Conservation (phyloP, 2,329 filamentous ascomycete species). For the Ophiostoma ips region DNA sequence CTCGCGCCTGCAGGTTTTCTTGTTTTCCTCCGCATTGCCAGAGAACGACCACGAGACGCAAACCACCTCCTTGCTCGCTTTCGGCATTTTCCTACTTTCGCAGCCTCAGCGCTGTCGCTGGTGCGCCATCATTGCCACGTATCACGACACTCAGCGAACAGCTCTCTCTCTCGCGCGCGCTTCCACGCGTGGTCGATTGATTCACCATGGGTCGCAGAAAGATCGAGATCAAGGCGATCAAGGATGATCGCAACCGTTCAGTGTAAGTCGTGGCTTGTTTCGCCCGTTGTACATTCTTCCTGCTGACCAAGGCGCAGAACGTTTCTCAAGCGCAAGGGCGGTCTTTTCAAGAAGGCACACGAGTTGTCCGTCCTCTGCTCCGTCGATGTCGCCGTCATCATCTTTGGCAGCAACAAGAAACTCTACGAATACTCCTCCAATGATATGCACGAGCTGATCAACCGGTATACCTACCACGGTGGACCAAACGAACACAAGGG, state of each 20-base stretch:
- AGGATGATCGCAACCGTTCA: constrained; percentile 93
- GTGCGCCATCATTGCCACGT: no score
- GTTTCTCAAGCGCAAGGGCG: constrained; percentile 96
- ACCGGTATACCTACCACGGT: constrained; percentile 83
- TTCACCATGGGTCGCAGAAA: constrained; percentile 87
- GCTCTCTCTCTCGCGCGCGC: neutral
- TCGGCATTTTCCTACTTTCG: no score
- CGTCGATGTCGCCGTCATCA: constrained; percentile 96
- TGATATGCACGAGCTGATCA: constrained; percentile 83
- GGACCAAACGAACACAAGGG: constrained; percentile 93
- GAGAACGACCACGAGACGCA: no score
- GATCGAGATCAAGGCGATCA: constrained; percentile 99
- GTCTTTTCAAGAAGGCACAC: constrained; percentile 98
- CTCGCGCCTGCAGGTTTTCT: no score
- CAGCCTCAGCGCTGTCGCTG: no score
- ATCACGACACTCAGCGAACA: neutral
- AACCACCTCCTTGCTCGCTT: no score
- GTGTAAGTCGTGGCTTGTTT: constrained; percentile 50
- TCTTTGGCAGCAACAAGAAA: constrained; percentile 98
- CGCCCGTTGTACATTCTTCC: neutral
- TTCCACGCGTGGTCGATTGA: neutral
- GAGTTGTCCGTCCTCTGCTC: constrained; percentile 96
- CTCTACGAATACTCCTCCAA: constrained; percentile 93
- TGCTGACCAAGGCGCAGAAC: constrained; percentile 45
- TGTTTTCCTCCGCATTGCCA: no score